phyloP scores from a whole-genome alignment of 768 basidiomycete genomes.

The Lactifluus pinguis region DNA sequence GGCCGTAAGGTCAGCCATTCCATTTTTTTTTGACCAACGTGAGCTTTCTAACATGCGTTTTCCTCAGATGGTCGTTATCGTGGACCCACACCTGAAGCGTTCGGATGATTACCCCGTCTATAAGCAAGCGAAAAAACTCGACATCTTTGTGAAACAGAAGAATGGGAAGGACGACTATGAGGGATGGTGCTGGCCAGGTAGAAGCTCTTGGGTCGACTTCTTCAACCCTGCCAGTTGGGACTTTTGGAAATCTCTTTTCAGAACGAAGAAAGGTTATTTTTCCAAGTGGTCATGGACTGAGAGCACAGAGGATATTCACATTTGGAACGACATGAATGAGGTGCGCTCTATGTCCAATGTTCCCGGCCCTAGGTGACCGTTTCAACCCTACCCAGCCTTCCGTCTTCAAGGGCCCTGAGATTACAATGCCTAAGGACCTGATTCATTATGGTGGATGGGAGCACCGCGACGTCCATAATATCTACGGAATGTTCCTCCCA shows the following conservation, averaged over 20 bases:
- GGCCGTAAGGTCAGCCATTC: constrained; percentile 64
- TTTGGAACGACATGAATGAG: constrained; percentile 99
- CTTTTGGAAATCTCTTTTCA: constrained; percentile 87
- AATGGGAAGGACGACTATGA: constrained; percentile 82
- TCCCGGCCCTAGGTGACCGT: constrained; percentile 1
- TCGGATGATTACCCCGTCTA: constrained; percentile 72
- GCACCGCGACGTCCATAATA: constrained; percentile 93
- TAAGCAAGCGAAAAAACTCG: constrained; percentile 73
- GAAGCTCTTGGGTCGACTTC: constrained; percentile 94
- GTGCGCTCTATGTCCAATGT: constrained; percentile 30
- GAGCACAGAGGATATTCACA: constrained; percentile 76
- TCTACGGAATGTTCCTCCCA: constrained; percentile 91
- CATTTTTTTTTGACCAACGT: neutral
- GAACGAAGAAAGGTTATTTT: constrained; percentile 33
- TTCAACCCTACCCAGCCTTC: constrained; percentile 54
- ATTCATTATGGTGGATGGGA: constrained; percentile 96
- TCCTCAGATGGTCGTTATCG: constrained; percentile 90
- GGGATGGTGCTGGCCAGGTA: constrained; percentile 99
- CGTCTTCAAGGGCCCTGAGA: constrained; percentile 98
- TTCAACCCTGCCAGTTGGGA: constrained; percentile 87
- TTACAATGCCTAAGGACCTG: constrained; percentile 66
- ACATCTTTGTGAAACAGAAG: constrained; percentile 71
- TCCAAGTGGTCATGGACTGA: constrained; percentile 68
- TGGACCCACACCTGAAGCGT: constrained; percentile 95
- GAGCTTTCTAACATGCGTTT: constrained; percentile 2